Percentiles rank a stretch among this genome's conserved stretches.
These are phyloP conservation scores for Scedosporium apiospermum DNA, from an alignment of 2,329 filamentous ascomycete species.

Conservation along the genomic window DNA sequence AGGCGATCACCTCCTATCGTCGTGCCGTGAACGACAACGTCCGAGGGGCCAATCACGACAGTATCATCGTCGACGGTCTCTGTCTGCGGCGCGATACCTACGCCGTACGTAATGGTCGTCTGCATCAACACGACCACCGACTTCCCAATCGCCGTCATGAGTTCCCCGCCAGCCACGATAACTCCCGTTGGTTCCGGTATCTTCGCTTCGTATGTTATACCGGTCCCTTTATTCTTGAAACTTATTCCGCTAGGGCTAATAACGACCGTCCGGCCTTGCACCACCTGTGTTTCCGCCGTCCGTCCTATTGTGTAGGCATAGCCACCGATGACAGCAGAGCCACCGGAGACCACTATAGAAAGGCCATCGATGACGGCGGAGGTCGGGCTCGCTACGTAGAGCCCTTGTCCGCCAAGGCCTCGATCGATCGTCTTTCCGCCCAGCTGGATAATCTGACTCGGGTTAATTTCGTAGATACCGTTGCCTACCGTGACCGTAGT, in stretches of 20 bases:
- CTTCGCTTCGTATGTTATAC: constrained; percentile 17
- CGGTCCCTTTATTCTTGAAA: constrained; percentile 23
- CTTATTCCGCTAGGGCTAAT: constrained; percentile 24
- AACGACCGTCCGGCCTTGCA: constrained; percentile 23
- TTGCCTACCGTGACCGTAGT: constrained; percentile 30
- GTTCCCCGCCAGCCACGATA: constrained; percentile 37
- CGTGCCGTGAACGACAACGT: constrained; percentile 28
- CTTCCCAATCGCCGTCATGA: constrained; percentile 32
- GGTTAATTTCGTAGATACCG: constrained; percentile 37
- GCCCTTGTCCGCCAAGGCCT: constrained; percentile 22
- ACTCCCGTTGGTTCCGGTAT: constrained; percentile 29
- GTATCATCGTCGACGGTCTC: constrained; percentile 39
- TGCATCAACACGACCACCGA: constrained; percentile 30
- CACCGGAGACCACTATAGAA: constrained; percentile 29
- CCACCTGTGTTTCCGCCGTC: constrained; percentile 19
- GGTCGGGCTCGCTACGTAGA: constrained; percentile 24
- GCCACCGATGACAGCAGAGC: constrained; percentile 30
- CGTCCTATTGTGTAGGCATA: constrained; percentile 31
- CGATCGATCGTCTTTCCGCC: constrained; percentile 28
- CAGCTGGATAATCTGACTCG: constrained; percentile 18
- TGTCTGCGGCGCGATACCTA: constrained; percentile 20
- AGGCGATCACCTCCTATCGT: constrained; percentile 33
- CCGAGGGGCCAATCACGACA: constrained; percentile 38
- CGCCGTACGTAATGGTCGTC: constrained; percentile 36
- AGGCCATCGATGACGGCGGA: constrained; percentile 29